These are phyloP conservation scores for Tetracladium setigerum DNA, from an alignment of 495 filamentous ascomycete genomes.

Conservation along the genomic window DNA sequence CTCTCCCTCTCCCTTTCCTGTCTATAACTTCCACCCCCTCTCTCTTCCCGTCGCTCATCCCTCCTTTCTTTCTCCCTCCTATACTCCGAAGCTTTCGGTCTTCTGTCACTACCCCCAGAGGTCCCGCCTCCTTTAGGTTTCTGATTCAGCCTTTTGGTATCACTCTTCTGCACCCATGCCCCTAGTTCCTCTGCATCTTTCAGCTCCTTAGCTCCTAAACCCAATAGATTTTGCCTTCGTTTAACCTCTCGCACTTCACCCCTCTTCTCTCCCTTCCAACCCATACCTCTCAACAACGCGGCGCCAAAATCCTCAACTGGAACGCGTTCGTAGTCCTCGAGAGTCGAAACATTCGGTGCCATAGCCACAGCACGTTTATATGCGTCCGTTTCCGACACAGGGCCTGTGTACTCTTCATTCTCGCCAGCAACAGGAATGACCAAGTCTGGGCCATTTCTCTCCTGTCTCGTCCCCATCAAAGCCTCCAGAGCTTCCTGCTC, in stretches of 20 bases:
- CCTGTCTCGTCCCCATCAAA: slow-evolving; percentile 53
- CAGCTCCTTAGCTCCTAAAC: slow-evolving; percentile 72
- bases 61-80: slow-evolving; percentile 34
- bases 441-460: slow-evolving; percentile 45
- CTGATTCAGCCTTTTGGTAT: slow-evolving; percentile 39
- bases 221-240: slow-evolving; percentile 70
- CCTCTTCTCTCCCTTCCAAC: slow-evolving; percentile 80
- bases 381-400: slow-evolving; percentile 53
- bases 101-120: slow-evolving; percentile 30
- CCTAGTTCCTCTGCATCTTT: slow-evolving; percentile 70
- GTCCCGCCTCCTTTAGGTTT: slow-evolving; percentile 26
- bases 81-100: slow-evolving; percentile 28
- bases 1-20: slow-evolving; percentile 16
- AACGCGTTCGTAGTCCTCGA: slow-evolving; percentile 79
- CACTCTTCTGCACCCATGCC: slow-evolving; percentile 53
- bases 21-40: slow-evolving; percentile 20
- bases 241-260: slow-evolving; percentile 37
- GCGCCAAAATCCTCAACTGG: slow-evolving; percentile 94
- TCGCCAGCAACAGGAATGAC: slow-evolving; percentile 44
- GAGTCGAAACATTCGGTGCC: slow-evolving; percentile 66
- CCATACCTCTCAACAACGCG: slow-evolving; percentile 81
- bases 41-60: slow-evolving; percentile 27
- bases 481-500: slow-evolving; percentile 79
- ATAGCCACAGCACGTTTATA: slow-evolving; percentile 59
- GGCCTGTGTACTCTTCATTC: slow-evolving; percentile 16